Percentiles rank a stretch among this genome's conserved stretches.
Conservation (phyloP, 2,329 filamentous ascomycete species). For the Epichloe brachyelytri region DNA sequence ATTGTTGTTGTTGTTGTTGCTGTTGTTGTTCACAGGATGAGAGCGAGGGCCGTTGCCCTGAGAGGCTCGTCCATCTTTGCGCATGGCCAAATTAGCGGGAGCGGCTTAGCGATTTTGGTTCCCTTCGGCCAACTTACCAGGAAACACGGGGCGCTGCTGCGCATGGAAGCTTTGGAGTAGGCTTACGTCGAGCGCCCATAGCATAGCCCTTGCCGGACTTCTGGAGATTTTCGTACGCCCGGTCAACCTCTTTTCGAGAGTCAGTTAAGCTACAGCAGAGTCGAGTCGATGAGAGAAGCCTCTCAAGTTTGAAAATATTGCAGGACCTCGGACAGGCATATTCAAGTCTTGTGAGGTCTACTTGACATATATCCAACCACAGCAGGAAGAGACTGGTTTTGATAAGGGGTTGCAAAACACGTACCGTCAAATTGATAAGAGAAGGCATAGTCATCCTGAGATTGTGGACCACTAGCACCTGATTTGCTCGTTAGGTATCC, state of each 20-base stretch:
- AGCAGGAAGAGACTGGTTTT: neutral
- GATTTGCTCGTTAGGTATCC: slow-evolving; percentile 10
- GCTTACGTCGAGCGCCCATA: slow-evolving; percentile 61
- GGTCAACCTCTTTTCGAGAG: slow-evolving; percentile 68
- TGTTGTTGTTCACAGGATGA: slow-evolving; percentile 69
- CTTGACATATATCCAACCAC: neutral
- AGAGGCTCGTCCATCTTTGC: slow-evolving; percentile 56
- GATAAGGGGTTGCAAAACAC: slow-evolving; percentile 21
- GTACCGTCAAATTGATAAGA: slow-evolving; percentile 81
- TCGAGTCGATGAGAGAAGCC: neutral
- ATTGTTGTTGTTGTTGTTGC: slow-evolving; percentile 65
- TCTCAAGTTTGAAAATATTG: neutral
- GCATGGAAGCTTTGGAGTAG: slow-evolving; percentile 6
- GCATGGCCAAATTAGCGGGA: slow-evolving; percentile 12
- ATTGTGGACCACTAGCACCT: slow-evolving; percentile 65
- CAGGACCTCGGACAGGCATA: neutral
- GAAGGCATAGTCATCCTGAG: slow-evolving; percentile 70
- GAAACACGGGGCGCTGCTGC: slow-evolving; percentile 6
- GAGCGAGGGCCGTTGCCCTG: slow-evolving; percentile 55
- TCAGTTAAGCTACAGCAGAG: neutral
- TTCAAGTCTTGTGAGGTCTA: neutral
- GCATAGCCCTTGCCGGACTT: slow-evolving; percentile 93
- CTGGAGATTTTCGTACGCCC: slow-evolving; percentile 85
- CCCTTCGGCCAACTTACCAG: slow-evolving; percentile 1
- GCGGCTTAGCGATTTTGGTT: slow-evolving; percentile 2